A percentile compares a stretch with the other conserved stretches of the same genome.
Evolutionary conservation across 2,329 filamentous ascomycete species (phyloP).

Genomic region (Claviceps sp.): DNA sequence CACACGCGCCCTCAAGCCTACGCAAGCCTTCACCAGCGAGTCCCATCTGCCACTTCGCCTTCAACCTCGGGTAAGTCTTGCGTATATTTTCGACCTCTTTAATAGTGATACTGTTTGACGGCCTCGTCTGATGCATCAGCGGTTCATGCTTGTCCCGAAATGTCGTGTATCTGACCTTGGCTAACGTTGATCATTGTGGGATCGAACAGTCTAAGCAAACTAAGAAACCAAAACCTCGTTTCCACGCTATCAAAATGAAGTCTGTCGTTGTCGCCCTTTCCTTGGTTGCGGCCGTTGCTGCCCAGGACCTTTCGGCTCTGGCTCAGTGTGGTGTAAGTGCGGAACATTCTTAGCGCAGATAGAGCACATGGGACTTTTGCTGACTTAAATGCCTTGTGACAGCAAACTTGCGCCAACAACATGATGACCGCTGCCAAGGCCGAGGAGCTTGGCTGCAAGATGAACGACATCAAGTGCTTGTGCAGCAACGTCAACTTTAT

Average conservation of each 20-base stretch:
- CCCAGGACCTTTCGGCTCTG: constrained; percentile 28
- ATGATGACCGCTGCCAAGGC: constrained; percentile 32
- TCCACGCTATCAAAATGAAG: constrained; percentile 35
- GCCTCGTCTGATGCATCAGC: too few species aligned
- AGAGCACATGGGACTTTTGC: background rate
- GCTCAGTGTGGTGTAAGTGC: constrained; percentile 39
- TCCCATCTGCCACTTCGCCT: background rate
- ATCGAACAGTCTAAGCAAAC: background rate
- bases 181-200: too few species aligned
- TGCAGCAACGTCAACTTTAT: constrained; percentile 33
- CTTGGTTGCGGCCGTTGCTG: constrained; percentile 26
- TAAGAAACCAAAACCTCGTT: background rate
- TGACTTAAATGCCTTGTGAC: constrained; percentile 4
- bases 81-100: background rate
- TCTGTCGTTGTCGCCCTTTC: constrained; percentile 28
- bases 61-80: constrained; percentile 1
- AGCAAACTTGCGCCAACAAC: constrained; percentile 36
- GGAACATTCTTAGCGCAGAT: background rate
- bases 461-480: constrained; percentile 29
- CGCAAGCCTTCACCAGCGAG: constrained; percentile 1
- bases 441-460: constrained; percentile 30
- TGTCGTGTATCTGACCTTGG: too few species aligned
- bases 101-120: too few species aligned
- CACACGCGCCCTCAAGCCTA: background rate
- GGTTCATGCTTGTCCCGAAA: too few species aligned